phyloP scores from a whole-genome alignment of 495 filamentous ascomycete species.

The Aspergillus affinis region DNA sequence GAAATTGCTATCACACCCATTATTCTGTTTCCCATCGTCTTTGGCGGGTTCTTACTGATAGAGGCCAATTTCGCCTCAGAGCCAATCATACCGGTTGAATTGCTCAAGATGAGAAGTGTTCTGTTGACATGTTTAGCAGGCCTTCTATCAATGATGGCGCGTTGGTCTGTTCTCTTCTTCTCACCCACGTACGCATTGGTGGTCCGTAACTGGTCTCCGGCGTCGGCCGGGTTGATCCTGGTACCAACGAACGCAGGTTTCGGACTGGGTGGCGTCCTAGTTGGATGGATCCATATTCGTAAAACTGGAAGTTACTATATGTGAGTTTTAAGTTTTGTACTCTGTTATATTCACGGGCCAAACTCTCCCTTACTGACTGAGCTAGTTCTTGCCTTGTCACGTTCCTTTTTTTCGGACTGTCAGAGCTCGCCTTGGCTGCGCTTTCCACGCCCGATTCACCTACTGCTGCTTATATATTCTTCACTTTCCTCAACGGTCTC shows the following conservation, averaged over 20 bases:
- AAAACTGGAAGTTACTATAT: slow-evolving; percentile 64
- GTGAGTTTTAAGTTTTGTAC: slow-evolving; percentile 23
- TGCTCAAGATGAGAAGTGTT: slow-evolving; percentile 62
- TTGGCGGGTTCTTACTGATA: slow-evolving; percentile 58
- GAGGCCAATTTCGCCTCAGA: slow-evolving; percentile 56
- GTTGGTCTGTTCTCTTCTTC: slow-evolving; percentile 78
- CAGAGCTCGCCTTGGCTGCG: slow-evolving; percentile 48
- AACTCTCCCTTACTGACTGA: neutral
- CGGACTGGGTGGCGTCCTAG: slow-evolving; percentile 64
- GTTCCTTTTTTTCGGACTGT: slow-evolving; percentile 53
- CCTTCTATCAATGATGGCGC: slow-evolving; percentile 69
- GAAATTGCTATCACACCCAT: slow-evolving; percentile 58
- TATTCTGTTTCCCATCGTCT: slow-evolving; percentile 49
- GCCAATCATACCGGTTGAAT: slow-evolving; percentile 67
- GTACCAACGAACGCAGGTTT: slow-evolving; percentile 78
- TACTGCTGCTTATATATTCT: slow-evolving; percentile 46
- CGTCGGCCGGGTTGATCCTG: slow-evolving; percentile 66
- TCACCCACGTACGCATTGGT: slow-evolving; percentile 72
- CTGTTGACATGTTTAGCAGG: slow-evolving; percentile 68
- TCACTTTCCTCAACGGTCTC: slow-evolving; percentile 66
- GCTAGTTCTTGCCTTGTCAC: slow-evolving; percentile 51
- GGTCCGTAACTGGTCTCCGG: slow-evolving; percentile 62
- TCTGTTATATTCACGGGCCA: neutral
- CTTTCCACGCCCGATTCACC: slow-evolving; percentile 50
- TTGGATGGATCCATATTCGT: slow-evolving; percentile 69